phyloP scores from a whole-genome alignment of 2,329 filamentous ascomycete genomes.

The Xylaria polymorpha region DNA sequence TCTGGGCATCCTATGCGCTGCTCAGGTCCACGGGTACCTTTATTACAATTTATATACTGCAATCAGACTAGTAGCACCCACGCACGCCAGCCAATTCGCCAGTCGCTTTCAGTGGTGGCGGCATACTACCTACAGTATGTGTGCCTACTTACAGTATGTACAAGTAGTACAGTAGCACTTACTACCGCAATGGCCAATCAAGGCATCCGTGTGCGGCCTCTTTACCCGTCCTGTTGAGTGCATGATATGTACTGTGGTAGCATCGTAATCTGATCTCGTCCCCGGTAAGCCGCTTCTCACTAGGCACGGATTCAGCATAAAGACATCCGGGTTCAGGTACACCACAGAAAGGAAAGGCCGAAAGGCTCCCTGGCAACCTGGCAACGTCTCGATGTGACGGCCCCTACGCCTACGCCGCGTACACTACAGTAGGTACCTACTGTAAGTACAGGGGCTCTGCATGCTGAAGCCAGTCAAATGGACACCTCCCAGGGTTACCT shows the following conservation, averaged over 20 bases:
- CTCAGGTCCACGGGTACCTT: background rate
- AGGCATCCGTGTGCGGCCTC: background rate
- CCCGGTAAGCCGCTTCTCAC: slow-evolving; percentile 20
- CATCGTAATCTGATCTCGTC: background rate
- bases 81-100: background rate
- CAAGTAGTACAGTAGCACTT: background rate
- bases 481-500: slow-evolving; percentile 47
- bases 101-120: background rate
- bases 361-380: slow-evolving; percentile 8
- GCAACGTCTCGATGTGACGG: slow-evolving; percentile 2
- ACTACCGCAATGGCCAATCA: background rate
- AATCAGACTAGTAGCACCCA: background rate
- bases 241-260: background rate
- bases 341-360: background rate
- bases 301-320: slow-evolving; percentile 9
- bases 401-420: background rate
- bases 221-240: slow-evolving; percentile 2
- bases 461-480: slow-evolving; percentile 45
- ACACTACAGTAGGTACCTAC: background rate
- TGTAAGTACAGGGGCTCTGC: slow-evolving; percentile 34
- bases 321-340: slow-evolving; percentile 1
- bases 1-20: slow-evolving; percentile 6
- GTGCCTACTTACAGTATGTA: no score
- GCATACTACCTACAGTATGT: background rate
- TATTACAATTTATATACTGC: background rate